Percentiles rank a stretch among this genome's conserved stretches.
Evolutionary conservation across 768 basidiomycete genomes (phyloP).

Genomic region (Rhizopogon vesiculosus): DNA sequence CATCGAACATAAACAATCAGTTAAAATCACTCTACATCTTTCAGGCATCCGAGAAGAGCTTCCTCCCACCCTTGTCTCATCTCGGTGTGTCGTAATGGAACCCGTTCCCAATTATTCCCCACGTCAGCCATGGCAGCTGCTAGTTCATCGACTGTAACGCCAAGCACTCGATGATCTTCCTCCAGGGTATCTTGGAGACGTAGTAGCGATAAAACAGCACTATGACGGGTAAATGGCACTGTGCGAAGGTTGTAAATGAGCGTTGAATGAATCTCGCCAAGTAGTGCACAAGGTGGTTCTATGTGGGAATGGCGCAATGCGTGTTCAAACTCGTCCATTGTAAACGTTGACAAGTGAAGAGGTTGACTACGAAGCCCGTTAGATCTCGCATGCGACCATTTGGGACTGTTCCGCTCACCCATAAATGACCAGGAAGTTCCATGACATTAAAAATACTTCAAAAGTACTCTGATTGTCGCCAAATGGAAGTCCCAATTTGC

Average conservation of each 20-base stretch:
- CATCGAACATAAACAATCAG: neutral
- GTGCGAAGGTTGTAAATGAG: slow-evolving; percentile 90
- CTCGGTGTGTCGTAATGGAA: slow-evolving; percentile 67
- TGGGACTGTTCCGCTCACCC: slow-evolving; percentile 51
- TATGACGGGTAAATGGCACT: slow-evolving; percentile 70
- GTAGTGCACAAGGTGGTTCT: slow-evolving; percentile 70
- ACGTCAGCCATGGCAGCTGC: slow-evolving; percentile 68
- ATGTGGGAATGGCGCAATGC: slow-evolving; percentile 71
- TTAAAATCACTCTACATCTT: slow-evolving; percentile 64
- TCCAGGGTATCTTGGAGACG: slow-evolving; percentile 33
- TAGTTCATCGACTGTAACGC: slow-evolving; percentile 59
- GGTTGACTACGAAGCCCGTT: slow-evolving; percentile 56
- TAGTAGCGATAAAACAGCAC: slow-evolving; percentile 65
- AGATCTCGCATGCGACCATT: neutral
- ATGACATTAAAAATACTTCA: slow-evolving; percentile 84
- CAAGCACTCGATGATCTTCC: slow-evolving; percentile 41
- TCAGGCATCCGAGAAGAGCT: slow-evolving; percentile 80
- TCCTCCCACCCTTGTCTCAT: slow-evolving; percentile 89
- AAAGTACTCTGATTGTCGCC: slow-evolving; percentile 60
- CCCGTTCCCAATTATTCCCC: slow-evolving; percentile 85
- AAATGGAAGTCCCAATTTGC: slow-evolving; percentile 61
- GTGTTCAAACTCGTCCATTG: slow-evolving; percentile 89
- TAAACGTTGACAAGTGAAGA: slow-evolving; percentile 80
- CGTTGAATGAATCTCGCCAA: slow-evolving; percentile 85
- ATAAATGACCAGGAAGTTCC: slow-evolving; percentile 93